Evolutionary conservation across 306 rosid species (phyloP), one percentile per base, ranked within the genome.

Genomic region (Pterocarpus macrocarpus): DNA sequence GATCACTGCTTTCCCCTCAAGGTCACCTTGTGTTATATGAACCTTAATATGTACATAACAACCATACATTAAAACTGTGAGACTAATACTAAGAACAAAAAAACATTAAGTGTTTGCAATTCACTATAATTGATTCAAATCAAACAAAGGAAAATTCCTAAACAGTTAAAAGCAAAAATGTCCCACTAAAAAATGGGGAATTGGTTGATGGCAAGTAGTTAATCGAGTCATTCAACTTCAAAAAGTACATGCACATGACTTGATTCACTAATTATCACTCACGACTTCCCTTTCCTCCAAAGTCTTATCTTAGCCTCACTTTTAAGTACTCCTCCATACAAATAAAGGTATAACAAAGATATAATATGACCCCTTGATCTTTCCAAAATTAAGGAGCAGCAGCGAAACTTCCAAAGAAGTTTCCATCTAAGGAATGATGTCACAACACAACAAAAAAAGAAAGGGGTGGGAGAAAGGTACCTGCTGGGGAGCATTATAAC

Each of bases 401-500:
- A 13, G 0, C 28, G 1, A 5, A 43, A 43, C 47, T 43, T 43
- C 47, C 47, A 5, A 43, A 0, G 47, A 5, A 43, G 47, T 5
- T 43, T 43, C 8, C 47, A 43, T 43, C 5, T 43, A 1, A 49
- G 5, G 61, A 33, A 52, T 3, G 57, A 59, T 15, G 41, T 41
- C 8, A 6, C 47, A 43, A 5, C 2, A 1, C 6, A 43, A 15
- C 16, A 38, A 13, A 35, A 13, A 33, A 64, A 39, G 16, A 44
- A 1, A 43, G 8, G 14, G 5, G 4, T 9, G 12, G 14, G 12
- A 8, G 16, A 49, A 5, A 56, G 28, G 5, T 53, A 86, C 99
- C 91, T 92, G 99, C 39, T 92, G 97, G 1, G 99, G 92, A 62
- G 95, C 87, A 80, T 95, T 95, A 34, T 86, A 82, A 32, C 97